phyloP scores from a whole-genome alignment of 805 yeast genomes.

The Candida succiphila region DNA sequence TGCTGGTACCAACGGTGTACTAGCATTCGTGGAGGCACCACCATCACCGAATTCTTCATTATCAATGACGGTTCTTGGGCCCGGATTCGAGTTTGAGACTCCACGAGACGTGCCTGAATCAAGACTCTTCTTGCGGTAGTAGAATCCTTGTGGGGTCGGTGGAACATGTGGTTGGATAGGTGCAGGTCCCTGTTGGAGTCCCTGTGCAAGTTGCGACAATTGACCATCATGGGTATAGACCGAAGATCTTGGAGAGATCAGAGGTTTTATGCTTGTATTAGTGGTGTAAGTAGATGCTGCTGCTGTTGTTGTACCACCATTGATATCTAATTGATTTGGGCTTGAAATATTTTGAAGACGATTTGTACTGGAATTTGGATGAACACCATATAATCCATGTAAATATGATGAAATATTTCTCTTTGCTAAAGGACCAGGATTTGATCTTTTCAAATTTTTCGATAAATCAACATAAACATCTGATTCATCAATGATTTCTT shows the following conservation, averaged over 20 bases:
- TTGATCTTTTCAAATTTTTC: constrained; percentile 69
- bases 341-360: neutral
- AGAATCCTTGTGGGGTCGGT: too few relatives aligned
- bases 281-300: neutral
- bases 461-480: constrained; percentile 91
- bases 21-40: neutral
- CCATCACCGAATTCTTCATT: neutral
- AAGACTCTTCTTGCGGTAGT: neutral
- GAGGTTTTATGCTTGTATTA: neutral
- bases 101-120: neutral
- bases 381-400: constrained; percentile 40
- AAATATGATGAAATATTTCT: constrained; percentile 60
- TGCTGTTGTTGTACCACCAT: neutral
- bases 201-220: neutral
- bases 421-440: constrained; percentile 68
- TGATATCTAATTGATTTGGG: neutral
- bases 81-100: neutral
- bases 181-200: neutral
- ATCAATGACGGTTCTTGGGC: neutral
- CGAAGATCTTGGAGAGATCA: constrained; percentile 6
- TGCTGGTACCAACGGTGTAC: neutral
- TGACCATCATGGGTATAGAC: constrained; percentile 8
- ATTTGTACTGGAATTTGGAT: neutral
- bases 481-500: constrained; percentile 92
- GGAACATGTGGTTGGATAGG: neutral